Conservation (phyloP, 768 basidiomycete species). For the Mycena indigotica region DNA sequence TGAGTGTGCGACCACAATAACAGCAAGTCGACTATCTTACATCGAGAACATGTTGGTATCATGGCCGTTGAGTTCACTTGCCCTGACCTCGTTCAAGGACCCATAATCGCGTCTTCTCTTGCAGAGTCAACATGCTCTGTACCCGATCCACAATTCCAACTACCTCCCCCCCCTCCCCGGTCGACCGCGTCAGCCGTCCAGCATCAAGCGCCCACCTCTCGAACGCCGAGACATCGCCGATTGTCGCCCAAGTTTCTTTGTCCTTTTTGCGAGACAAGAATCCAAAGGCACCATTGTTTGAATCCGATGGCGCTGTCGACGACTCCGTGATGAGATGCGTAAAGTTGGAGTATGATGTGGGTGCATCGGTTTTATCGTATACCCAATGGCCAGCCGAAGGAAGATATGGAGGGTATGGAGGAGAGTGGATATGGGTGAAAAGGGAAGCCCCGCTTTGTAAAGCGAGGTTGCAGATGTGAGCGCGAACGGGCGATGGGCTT, state of each 20-base stretch:
- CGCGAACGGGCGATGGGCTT: slow-evolving; percentile 45
- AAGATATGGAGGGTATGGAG: slow-evolving; percentile 46
- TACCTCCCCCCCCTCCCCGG: slow-evolving; percentile 10
- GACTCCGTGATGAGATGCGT: slow-evolving; percentile 68
- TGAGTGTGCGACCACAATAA: too few relatives aligned
- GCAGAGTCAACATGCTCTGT: slow-evolving; percentile 37
- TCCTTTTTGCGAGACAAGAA: slow-evolving; percentile 24
- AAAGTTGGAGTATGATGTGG: slow-evolving; percentile 36
- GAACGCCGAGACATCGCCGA: slow-evolving; percentile 50
- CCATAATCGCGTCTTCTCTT: slow-evolving; percentile 47
- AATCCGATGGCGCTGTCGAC: slow-evolving; percentile 24
- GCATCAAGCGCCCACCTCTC: slow-evolving; percentile 34
- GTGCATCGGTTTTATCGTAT: slow-evolving; percentile 86
- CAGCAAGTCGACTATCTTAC: too few relatives aligned
- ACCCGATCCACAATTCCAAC: slow-evolving; percentile 22
- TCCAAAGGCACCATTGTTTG: slow-evolving; percentile 8
- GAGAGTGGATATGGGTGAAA: slow-evolving; percentile 72
- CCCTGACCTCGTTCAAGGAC: slow-evolving; percentile 45
- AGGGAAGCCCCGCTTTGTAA: slow-evolving; percentile 90
- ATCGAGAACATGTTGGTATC: too few relatives aligned
- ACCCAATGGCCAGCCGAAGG: slow-evolving; percentile 44
- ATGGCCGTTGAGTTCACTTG: not conserved
- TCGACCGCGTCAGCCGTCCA: slow-evolving; percentile 24
- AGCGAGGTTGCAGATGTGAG: slow-evolving; percentile 84
- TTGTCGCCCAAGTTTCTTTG: slow-evolving; percentile 42